Percentiles rank a stretch among this genome's conserved stretches.
phyloP scores from a whole-genome alignment of 805 yeast genomes.

The Teunomyces aglyptinius region DNA sequence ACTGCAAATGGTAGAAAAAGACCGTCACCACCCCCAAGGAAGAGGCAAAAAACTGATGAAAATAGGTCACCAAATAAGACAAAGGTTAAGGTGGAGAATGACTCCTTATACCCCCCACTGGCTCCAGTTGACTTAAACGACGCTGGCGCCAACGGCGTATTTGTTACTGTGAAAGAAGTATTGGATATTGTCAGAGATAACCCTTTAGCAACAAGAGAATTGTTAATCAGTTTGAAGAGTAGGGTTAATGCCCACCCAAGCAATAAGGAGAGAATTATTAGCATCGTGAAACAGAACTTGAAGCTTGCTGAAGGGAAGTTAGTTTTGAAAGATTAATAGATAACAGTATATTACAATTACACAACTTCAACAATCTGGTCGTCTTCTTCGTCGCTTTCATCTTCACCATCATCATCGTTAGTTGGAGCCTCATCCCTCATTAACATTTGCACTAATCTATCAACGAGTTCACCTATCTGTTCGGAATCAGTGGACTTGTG shows the following conservation, averaged over 20 bases:
- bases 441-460: slow-evolving; percentile 81
- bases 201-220: slow-evolving; percentile 60
- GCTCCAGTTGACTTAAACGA: slow-evolving; percentile 29
- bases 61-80: slow-evolving; percentile 28
- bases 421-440: slow-evolving; percentile 82
- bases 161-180: slow-evolving; percentile 73
- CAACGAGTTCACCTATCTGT: slow-evolving; percentile 65
- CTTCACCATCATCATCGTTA: slow-evolving; percentile 45
- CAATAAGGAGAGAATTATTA: slow-evolving; percentile 59
- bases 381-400: slow-evolving; percentile 44
- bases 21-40: slow-evolving; percentile 29
- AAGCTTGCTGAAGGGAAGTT: slow-evolving; percentile 50
- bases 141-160: slow-evolving; percentile 36
- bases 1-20: slow-evolving; percentile 57
- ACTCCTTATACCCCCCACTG: slow-evolving; percentile 6
- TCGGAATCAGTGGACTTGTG: slow-evolving; percentile 55
- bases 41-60: slow-evolving; percentile 39
- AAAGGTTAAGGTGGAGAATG: slow-evolving; percentile 18
- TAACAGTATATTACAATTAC: slow-evolving; percentile 18
- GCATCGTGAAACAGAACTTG: slow-evolving; percentile 55
- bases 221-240: slow-evolving; percentile 57
- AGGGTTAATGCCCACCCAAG: slow-evolving; percentile 64
- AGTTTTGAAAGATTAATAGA: slow-evolving; percentile 34
- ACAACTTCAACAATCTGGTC: slow-evolving; percentile 54
- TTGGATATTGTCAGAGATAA: slow-evolving; percentile 56